Evolutionary conservation across 192 early-diverging fungal species (phyloP).

Genomic region (Backusella morwellensis): DNA sequence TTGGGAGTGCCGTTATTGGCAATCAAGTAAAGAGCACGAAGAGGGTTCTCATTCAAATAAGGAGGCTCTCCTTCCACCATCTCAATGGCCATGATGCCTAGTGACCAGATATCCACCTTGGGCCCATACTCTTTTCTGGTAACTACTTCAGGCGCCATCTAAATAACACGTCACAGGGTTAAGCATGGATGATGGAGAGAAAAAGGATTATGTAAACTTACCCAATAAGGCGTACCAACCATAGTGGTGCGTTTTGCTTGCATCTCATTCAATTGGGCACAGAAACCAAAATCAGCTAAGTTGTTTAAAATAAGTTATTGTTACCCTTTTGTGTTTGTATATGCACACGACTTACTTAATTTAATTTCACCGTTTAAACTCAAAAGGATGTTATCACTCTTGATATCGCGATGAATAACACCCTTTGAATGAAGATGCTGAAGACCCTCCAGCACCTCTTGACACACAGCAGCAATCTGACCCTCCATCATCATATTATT

Average conservation of each 20-base stretch:
- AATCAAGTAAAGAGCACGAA: constrained; percentile 70
- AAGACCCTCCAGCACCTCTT: constrained; percentile 70
- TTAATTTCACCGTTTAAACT: constrained; percentile 75
- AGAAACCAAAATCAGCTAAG: constrained; percentile 85
- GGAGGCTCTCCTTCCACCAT: constrained; percentile 80
- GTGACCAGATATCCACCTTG: constrained; percentile 74
- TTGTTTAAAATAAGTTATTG: background rate
- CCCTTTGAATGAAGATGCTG: constrained; percentile 65
- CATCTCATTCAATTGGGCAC: constrained; percentile 74
- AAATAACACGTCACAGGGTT: background rate
- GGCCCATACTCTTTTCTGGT: constrained; percentile 77
- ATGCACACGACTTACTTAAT: constrained; percentile 43
- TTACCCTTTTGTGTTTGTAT: background rate
- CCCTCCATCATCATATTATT: constrained; percentile 82
- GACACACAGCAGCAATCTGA: constrained; percentile 85
- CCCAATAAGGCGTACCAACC: constrained; percentile 84
- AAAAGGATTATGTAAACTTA: constrained; percentile 6
- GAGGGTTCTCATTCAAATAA: constrained; percentile 68
- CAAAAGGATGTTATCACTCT: constrained; percentile 77
- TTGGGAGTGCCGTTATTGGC: constrained; percentile 79
- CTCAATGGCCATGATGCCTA: constrained; percentile 77
- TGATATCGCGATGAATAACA: constrained; percentile 85
- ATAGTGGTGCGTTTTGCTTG: constrained; percentile 75
- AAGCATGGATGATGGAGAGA: background rate
- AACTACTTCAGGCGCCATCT: constrained; percentile 89